These are phyloP conservation scores for Aspergillus pseudoterreus DNA, from an alignment of 2,329 filamentous ascomycete species.

Conservation along the genomic window DNA sequence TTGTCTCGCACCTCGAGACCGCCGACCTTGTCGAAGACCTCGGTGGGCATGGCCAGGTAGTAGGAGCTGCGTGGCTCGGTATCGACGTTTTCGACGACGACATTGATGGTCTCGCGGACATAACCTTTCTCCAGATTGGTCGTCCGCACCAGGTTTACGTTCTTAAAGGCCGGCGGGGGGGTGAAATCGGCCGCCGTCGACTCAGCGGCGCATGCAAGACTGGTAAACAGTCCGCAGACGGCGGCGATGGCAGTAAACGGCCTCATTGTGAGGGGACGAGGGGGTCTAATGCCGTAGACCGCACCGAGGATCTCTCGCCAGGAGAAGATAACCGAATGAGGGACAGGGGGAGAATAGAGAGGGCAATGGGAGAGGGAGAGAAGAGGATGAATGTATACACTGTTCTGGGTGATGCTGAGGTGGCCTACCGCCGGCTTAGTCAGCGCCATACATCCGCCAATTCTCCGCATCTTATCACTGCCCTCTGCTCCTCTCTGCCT, in stretches of 20 bases:
- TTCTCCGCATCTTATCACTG: not conserved
- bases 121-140: conserved; percentile 94
- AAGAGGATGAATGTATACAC: conserved; percentile 10
- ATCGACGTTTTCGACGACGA: conserved; percentile 87
- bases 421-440: conserved; percentile 28
- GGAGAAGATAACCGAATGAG: conserved; percentile 14
- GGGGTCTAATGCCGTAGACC: conserved; percentile 24
- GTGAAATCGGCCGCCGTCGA: conserved; percentile 16
- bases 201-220: conserved; percentile 31
- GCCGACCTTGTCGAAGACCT: conserved; percentile 72
- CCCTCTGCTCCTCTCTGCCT: conserved; percentile 18
- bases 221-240: conserved; percentile 32
- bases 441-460: conserved; percentile 6
- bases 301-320: conserved; percentile 22
- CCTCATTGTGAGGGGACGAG: conserved; percentile 35
- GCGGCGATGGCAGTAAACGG: conserved; percentile 34
- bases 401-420: conserved; percentile 31
- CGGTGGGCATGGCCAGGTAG: conserved; percentile 79
- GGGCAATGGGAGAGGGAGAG: not conserved
- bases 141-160: conserved; percentile 83
- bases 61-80: conserved; percentile 79
- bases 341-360: conserved; percentile 10
- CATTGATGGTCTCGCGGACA: conserved; percentile 83
- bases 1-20: conserved; percentile 90
- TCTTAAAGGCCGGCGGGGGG: conserved; percentile 80